Conservation (phyloP, 192 early-diverging fungal species). For the Coemansia sp. region DNA sequence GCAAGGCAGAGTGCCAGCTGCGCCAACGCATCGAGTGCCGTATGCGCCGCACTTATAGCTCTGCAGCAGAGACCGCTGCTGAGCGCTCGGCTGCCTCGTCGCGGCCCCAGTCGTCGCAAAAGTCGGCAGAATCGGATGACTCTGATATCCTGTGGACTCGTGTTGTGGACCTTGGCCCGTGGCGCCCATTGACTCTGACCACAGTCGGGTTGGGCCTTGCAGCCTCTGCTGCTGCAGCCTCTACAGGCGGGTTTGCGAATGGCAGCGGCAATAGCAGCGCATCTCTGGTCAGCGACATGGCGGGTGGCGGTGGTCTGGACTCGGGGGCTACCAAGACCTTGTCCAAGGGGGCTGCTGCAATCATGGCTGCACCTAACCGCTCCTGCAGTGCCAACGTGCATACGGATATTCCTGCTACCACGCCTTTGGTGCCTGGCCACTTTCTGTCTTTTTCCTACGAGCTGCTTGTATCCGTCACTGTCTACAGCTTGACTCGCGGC, state of each 20-base stretch:
- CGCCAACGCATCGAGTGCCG: constrained; percentile 49
- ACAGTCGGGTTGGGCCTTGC: constrained; percentile 34
- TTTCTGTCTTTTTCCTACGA: constrained; percentile 52
- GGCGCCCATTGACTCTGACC: constrained; percentile 33
- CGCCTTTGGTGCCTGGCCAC: constrained; percentile 35
- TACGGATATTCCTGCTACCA: constrained; percentile 26
- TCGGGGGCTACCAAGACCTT: not conserved
- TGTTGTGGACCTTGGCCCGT: constrained; percentile 22
- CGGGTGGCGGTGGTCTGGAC: not conserved
- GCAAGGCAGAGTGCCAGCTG: constrained; percentile 47
- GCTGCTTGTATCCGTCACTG: constrained; percentile 39
- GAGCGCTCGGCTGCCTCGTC: constrained; percentile 15
- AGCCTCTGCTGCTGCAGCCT: constrained; percentile 19
- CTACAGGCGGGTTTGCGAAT: not conserved
- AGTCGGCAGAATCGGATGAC: constrained; percentile 32
- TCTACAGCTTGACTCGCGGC: constrained; percentile 33
- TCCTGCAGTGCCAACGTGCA: constrained; percentile 50
- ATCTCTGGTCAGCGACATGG: constrained; percentile 13
- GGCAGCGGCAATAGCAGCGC: not conserved
- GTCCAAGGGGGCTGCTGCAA: constrained; percentile 20
- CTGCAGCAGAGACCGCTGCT: constrained; percentile 37
- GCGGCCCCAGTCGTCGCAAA: constrained; percentile 39
- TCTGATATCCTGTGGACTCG: constrained; percentile 51
- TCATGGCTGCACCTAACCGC: constrained; percentile 20
- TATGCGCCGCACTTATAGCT: constrained; percentile 44